Evolutionary conservation across 2,329 filamentous ascomycete genomes (phyloP), one percentile per base, ranked within the genome.

Genomic region (Sclerotinia trifoliorum): DNA sequence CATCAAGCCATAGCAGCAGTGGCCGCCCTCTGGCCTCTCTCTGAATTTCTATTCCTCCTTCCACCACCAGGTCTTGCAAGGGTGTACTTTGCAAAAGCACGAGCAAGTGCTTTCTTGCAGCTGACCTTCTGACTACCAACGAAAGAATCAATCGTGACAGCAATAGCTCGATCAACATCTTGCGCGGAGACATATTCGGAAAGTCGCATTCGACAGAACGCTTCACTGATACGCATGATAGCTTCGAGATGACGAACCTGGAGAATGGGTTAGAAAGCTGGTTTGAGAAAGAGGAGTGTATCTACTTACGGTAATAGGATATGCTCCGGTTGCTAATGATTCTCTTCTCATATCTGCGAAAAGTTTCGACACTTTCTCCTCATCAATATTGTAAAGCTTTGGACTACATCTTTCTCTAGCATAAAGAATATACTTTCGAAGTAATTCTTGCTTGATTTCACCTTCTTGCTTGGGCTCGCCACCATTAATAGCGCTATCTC

Each of bases 181-280:
- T 91, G 87, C 1, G 91, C 82, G 7, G 90, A 90, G 80, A 94
- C 97, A 82, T 97, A 98, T 73, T 99, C 95, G 0, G 92, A 95
- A n/a, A 99, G 84, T 19, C 95, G 90, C 95, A 99, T 99, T 77
- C 96, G 94, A 80, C 92, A 96, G 81, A 99, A 99, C 0, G 94
- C 83, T 79, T 99, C 95, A 68, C 89, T 90, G 77, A 96, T 96
- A 77, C 95, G 92, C 82, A 99, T 96, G 77, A 98, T 97, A 71
- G 94, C 94, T 85, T 99, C 95, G 46, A 99, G 84, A 82, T 99
- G 95, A 83, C 95, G 94, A 72, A 97, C 92, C 93, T 97, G 73
- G 5, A 26, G 29, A 69, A 11, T 8, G 21, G 32, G 11, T 55
- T 32, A 57, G 51, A 57, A 11, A 21, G 39, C 0, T 51, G 5